Conservation (phyloP, 331 rosid genomes). For the Acacia concinna region DNA sequence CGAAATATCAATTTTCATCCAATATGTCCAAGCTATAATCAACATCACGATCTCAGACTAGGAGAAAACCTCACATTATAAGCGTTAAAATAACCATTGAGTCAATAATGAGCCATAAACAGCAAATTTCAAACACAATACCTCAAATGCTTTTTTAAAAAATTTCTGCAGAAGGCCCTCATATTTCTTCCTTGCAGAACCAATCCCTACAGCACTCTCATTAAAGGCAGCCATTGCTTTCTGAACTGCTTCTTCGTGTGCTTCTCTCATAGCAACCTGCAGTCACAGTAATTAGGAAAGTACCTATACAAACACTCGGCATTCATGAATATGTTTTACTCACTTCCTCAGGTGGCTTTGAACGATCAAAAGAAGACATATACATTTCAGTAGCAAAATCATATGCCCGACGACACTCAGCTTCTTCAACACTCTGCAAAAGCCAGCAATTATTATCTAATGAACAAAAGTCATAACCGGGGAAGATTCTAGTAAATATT, state of each 20-base stretch:
- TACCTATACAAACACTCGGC: not conserved
- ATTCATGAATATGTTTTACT: constrained; percentile 33
- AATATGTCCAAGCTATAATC: not conserved
- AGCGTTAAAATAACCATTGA: not conserved
- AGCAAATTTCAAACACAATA: constrained; percentile 30
- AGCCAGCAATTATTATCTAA: not conserved
- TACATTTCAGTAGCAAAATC: constrained; percentile 58
- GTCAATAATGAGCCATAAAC: not conserved
- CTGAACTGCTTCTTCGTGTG: constrained; percentile 66
- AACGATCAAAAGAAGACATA: constrained; percentile 58
- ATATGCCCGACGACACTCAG: constrained; percentile 63
- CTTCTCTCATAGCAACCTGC: constrained; percentile 50
- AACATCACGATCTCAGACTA: not conserved
- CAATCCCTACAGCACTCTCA: constrained; percentile 63
- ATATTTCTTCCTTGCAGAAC: constrained; percentile 60
- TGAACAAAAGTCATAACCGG: not conserved
- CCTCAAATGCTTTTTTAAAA: constrained; percentile 61
- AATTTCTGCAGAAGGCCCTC: constrained; percentile 57
- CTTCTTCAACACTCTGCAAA: constrained; percentile 69
- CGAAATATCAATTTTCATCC: not conserved
- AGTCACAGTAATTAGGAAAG: not conserved
- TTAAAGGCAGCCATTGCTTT: constrained; percentile 57
- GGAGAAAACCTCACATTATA: not conserved
- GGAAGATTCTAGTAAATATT: too few species aligned
- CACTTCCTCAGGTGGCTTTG: constrained; percentile 68